These are phyloP conservation scores for Geranomyces variabilis DNA, from an alignment of 192 early-diverging fungal species.

Conservation along the genomic window DNA sequence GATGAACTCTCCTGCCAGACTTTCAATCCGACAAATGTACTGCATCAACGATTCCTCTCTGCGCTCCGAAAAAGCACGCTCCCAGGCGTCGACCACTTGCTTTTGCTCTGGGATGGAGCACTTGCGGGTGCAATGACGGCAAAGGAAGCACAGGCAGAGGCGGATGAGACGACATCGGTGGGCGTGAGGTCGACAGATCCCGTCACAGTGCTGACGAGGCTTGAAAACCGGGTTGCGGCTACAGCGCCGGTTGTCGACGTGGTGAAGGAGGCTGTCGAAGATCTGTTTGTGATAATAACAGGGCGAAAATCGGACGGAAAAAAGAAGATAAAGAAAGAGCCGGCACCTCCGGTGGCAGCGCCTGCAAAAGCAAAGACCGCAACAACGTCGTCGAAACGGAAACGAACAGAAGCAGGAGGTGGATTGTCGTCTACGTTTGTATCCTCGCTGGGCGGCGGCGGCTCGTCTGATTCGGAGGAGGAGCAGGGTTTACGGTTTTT, in stretches of 20 bases:
- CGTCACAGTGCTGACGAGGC: background rate
- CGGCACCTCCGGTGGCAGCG: background rate
- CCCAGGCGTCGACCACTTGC: conserved; percentile 12
- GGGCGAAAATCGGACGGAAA: background rate
- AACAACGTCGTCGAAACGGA: background rate
- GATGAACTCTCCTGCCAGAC: no score
- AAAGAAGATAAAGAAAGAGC: conserved; percentile 13
- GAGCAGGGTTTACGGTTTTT: conserved; percentile 12
- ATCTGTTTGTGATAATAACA: conserved; percentile 15
- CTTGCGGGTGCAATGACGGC: background rate
- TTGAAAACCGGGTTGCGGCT: conserved; percentile 16
- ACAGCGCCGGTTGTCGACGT: conserved; percentile 1
- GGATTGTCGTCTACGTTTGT: conserved; percentile 23
- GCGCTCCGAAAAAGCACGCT: conserved; percentile 13
- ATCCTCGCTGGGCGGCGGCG: conserved; percentile 20
- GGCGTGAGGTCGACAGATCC: conserved; percentile 15
- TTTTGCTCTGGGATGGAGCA: conserved; percentile 2
- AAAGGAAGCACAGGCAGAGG: background rate
- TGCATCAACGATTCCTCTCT: conserved; percentile 8
- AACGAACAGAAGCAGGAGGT: background rate
- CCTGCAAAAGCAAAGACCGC: background rate
- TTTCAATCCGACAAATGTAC: background rate
- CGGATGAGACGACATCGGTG: background rate
- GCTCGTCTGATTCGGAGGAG: background rate
- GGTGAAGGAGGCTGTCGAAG: conserved; percentile 20